A percentile compares a stretch with the other conserved stretches of the same genome.
These are phyloP conservation scores for Coemansia javaensis DNA, from an alignment of 192 early-diverging fungal genomes.

Conservation along the genomic window DNA sequence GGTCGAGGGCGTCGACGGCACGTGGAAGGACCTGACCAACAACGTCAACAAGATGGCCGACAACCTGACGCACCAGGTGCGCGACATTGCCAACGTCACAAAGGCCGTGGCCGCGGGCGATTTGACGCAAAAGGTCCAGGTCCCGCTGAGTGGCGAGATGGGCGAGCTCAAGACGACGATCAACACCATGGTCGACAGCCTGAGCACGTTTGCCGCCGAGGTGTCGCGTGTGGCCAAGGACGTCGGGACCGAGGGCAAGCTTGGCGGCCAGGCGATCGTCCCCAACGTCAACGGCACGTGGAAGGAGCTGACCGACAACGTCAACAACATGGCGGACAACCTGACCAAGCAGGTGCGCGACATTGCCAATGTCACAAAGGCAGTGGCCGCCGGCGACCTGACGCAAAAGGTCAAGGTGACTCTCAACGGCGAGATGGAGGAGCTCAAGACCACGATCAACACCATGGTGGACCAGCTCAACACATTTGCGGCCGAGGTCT, in stretches of 20 bases:
- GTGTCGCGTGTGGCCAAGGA: slow-evolving; percentile 60
- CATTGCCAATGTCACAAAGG: too few species aligned
- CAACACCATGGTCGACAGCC: slow-evolving; percentile 61
- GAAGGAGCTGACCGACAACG: slow-evolving; percentile 60
- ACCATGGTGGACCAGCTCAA: too few species aligned
- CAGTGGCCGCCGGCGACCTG: too few species aligned
- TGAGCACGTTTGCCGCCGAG: slow-evolving; percentile 56
- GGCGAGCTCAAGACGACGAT: slow-evolving; percentile 56
- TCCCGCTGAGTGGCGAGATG: slow-evolving; percentile 56
- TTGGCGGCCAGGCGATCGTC: slow-evolving; percentile 60
- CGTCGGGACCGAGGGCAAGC: slow-evolving; percentile 61
- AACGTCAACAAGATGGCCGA: slow-evolving; percentile 59
- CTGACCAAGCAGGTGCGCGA: slow-evolving; percentile 57
- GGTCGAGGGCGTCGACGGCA: slow-evolving; percentile 50
- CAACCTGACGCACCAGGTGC: slow-evolving; percentile 57
- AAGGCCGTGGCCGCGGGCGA: slow-evolving; percentile 58
- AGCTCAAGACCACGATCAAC: too few species aligned
- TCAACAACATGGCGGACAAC: slow-evolving; percentile 60
- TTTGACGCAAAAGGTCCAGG: slow-evolving; percentile 50
- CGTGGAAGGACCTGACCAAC: slow-evolving; percentile 54
- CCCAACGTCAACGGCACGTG: slow-evolving; percentile 57
- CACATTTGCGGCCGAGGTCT: too few species aligned
- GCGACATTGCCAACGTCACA: slow-evolving; percentile 57
- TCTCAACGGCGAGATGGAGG: too few species aligned
- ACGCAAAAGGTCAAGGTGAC: too few species aligned